Evolutionary conservation across 768 basidiomycete species (phyloP), one percentile per base, ranked within the genome.

Genomic region (Boletellus emodensis): DNA sequence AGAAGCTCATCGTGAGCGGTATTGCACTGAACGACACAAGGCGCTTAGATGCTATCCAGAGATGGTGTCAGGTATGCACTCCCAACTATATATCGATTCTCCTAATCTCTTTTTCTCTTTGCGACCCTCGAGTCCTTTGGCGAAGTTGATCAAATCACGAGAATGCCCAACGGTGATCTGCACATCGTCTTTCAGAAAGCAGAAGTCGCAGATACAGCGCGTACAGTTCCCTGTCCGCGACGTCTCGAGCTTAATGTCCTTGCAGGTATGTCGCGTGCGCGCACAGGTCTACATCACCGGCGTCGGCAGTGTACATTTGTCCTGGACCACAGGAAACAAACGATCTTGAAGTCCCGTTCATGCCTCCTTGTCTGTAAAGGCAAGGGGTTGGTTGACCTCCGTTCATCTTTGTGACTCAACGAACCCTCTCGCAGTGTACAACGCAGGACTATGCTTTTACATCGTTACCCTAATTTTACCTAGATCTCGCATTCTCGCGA

Each of bases 191-290:
- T 89, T 60, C 77, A 80, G 41, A 81, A 79, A 46, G 75, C 83
- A 44, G 87, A 90, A 51, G 87, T 90, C 10, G 88, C 88, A 18
- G 88, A 90, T 55, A 90, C 85, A 7, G 88, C 89, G 62, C 24
- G 83, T 73, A 44, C 11, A 2, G 9, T 46, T 28, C 47, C 26
- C 6, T 12, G 1, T 14, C 2, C 20, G 17, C 11, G 17, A 6
- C 33, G 35, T 57, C 57, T 30, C 30, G 10, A 8, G 30, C 6
- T 24, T 58, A 49, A 61, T 20, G 12, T 14, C 26, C 51, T 30
- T 46, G 9, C 51, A 89, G 87, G 87, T 89, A 3, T 90, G 87
- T 61, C 85, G 88, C 36, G 67, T 90, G 51, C 82, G 85, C 56
- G 88, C 88, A 44, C 79, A 79, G 61, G 88, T 90, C 2, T 74